Conservation (phyloP, 2,329 filamentous ascomycete genomes). For the Colletotrichum paranaense region DNA sequence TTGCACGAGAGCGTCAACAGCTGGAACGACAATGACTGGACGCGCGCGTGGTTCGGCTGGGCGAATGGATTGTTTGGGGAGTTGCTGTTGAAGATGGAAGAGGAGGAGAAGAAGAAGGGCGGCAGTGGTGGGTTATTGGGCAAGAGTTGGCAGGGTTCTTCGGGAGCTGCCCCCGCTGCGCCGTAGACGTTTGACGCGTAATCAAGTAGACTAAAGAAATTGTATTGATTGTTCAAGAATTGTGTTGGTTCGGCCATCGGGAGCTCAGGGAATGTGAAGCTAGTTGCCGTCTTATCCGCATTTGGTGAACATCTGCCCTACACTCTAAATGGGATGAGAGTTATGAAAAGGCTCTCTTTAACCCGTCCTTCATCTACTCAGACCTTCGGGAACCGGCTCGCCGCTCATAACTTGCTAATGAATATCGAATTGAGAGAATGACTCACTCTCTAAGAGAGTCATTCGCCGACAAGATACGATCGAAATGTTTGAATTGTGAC, state of each 20-base stretch:
- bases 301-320: background rate
- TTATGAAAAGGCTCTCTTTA: background rate
- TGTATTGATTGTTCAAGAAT: background rate
- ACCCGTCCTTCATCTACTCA: too few relatives aligned
- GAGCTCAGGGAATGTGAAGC: background rate
- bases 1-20: constrained; percentile 61
- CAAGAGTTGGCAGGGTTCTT: constrained; percentile 24
- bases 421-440: too few relatives aligned
- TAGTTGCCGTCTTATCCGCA: background rate
- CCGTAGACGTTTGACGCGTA: background rate
- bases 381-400: too few relatives aligned
- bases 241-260: background rate
- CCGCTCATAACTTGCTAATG: too few relatives aligned
- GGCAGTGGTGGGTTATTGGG: background rate
- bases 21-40: constrained; percentile 52
- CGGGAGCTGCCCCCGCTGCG: background rate
- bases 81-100: constrained; percentile 46
- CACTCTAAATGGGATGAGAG: background rate
- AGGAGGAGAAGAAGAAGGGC: constrained; percentile 22
- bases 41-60: constrained; percentile 60
- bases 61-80: constrained; percentile 56
- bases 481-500: too few relatives aligned
- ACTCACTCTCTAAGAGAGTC: too few relatives aligned
- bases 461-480: too few relatives aligned
- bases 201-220: background rate